Base-by-base conservation (phyloP, 805 yeast species). In the Kluyveromyces nonfermentans region DNA sequence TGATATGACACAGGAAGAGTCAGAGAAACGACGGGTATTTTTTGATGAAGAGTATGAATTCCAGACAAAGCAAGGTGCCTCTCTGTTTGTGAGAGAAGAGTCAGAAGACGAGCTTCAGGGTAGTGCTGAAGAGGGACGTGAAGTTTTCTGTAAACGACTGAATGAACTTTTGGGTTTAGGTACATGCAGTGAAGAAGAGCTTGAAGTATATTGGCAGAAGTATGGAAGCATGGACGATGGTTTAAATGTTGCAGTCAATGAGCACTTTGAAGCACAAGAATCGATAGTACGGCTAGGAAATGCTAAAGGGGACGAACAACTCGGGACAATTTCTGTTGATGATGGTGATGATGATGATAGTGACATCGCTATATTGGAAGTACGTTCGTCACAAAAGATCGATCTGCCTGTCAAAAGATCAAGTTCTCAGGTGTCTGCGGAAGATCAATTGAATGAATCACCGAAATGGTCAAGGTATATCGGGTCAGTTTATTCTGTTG, bases 401-500 rank as follows among this genome's bases (percentile, higher is more conserved):
- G 6, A n/a, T 14, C n/a, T 30, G 5, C 17, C 41, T 14, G 18
- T 17, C 20, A 38, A 38, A 28, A 28, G 41, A 15, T 18, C 41
- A 3, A 38, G 41, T 15, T 25, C 41, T 9, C 41, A 38, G 34
- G 41, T 33, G 12, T 8, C 7, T 12, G 33, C 40, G 4, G 32
- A 31, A 2, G 55, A 54, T 19, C 47, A 49, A 17, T 32, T 46
- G 3, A 53, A 57, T 9, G 43, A 49, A 6, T 19, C 43, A 1
- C 32, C 50, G 7, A 28, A 41, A n/a, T 69, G 72, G 72, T 58
- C 65, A 44, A 62, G 72, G 35, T 81, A 70, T 51, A 69, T 83
- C 25, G 90, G 90, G 0, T 67, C 82, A 0, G 46, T 81, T 9
- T 74, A 73, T 46, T 74, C 77, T 1, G 73, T 73, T 41, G 85